These are phyloP conservation scores for Torulaspora pretoriensis DNA, from an alignment of 1,139 yeast genomes.

Conservation along the genomic window DNA sequence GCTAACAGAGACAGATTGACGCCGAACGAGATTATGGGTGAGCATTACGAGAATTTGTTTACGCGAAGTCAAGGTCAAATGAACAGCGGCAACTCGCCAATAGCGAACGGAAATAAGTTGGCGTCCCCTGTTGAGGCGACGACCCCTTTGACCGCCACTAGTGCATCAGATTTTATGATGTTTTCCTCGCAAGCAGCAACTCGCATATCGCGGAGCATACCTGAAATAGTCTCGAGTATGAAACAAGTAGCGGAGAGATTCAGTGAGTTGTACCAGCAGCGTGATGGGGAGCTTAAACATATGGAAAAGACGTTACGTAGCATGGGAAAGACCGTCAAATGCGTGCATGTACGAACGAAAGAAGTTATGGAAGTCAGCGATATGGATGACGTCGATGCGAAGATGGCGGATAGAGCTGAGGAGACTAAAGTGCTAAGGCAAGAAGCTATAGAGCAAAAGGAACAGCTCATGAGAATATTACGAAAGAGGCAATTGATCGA, in stretches of 20 bases:
- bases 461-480: conserved; percentile 41
- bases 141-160: conserved; percentile 14
- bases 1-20: conserved; percentile 68
- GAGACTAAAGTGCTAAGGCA: conserved; percentile 38
- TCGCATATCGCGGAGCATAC: conserved; percentile 29
- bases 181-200: conserved; percentile 36
- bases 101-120: conserved; percentile 8
- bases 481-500: conserved; percentile 56
- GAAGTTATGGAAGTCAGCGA: conserved; percentile 45
- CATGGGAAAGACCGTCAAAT: conserved; percentile 23
- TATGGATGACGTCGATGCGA: conserved; percentile 42
- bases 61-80: conserved; percentile 11
- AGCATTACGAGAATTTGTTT: conserved; percentile 27
- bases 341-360: conserved; percentile 21
- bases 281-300: conserved; percentile 21
- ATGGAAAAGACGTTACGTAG: conserved; percentile 26
- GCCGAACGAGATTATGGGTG: conserved; percentile 57
- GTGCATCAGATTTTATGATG: conserved; percentile 25
- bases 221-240: conserved; percentile 33
- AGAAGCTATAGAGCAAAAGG: conserved; percentile 29
- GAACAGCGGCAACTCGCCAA: conserved; percentile 5
- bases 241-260: conserved; percentile 53
- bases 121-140: conserved; percentile 14
- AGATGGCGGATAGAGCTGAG: conserved; percentile 40
- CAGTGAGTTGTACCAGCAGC: conserved; percentile 25